Evolutionary conservation across 805 yeast genomes (phyloP), one percentile per base, ranked within the genome.

Genomic region (Starmerella ratchasimensis): DNA sequence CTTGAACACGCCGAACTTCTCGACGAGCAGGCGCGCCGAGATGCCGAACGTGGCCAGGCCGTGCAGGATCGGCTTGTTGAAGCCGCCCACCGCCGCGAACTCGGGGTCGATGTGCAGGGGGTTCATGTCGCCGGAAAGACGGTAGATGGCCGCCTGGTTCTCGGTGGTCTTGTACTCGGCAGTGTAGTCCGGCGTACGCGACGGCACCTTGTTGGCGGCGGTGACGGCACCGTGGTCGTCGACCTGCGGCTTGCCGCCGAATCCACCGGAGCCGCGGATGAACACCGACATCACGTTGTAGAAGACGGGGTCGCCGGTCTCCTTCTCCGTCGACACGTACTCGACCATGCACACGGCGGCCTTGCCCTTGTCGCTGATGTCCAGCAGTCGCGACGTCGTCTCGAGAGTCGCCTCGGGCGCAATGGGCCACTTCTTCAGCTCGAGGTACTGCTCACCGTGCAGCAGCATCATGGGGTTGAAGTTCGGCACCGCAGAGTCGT

Each of bases 391-490:
- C 41, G 72, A 69, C 31, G 67, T 67, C 6, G 93, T 80, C 38
- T 60, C 66, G 31, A 84, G 58, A 2, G 61, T 56, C 3, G 76
- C 93, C 44, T 69, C 67, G 1, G 80, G 71, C 44, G 94, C 93
- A 41, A 88, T 67, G 41, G 93, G 90, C 65, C 70, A 75, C 57
- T 76, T 71, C 46, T 68, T 67, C 45, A 88, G 58, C 60, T 74
- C 83, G 50, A 86, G 65, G 60, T 80, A 88, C 59, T 88, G 96
- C 63, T 88, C 98, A 42, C 97, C 98, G 58, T 88, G 97, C 49
- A 88, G 69, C 54, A 88, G 68, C 60, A 78, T 68, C 73, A 83
- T 77, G 43, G 90, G 94, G 61, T 82, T 81, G 68, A 82, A 88
- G 62, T 81, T 75, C 41, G 75, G 79, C 49, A 88, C 74, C 31